A percentile compares a stretch with the other conserved stretches of the same genome.
These are phyloP conservation scores for Sanguinoderma infundibulare DNA, from an alignment of 1,284 basidiomycete species.

Conservation along the genomic window DNA sequence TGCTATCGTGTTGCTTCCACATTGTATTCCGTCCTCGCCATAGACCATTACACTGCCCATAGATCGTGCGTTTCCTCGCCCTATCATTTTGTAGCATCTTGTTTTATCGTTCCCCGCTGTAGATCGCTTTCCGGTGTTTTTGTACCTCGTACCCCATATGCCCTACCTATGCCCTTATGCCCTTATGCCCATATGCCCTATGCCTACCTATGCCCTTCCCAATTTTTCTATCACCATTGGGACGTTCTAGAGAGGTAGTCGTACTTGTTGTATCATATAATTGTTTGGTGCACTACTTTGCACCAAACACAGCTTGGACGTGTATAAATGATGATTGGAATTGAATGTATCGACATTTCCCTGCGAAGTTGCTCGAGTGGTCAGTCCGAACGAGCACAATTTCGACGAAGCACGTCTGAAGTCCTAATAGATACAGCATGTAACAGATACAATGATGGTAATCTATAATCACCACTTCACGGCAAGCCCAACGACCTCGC, in stretches of 20 bases:
- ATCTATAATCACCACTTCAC: conserved; percentile 38
- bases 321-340: too few species aligned
- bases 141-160: neutral
- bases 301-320: too few species aligned
- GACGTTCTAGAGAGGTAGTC: neutral
- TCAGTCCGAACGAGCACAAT: too few species aligned
- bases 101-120: neutral
- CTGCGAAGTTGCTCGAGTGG: too few species aligned
- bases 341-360: too few species aligned
- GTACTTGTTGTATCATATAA: neutral
- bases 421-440: conserved; percentile 1
- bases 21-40: too few species aligned
- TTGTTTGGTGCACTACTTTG: too few species aligned
- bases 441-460: neutral
- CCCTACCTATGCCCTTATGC: conserved; percentile 6
- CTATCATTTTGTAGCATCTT: neutral
- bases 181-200: conserved; percentile 2
- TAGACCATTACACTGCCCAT: too few species aligned
- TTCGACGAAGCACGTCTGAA: neutral
- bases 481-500: conserved; percentile 63
- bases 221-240: neutral
- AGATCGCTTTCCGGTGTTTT: neutral
- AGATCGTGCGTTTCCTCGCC: too few species aligned
- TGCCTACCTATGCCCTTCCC: neutral
- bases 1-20: too few species aligned